A percentile compares a stretch with the other conserved stretches of the same genome.
These are phyloP conservation scores for Durusdinium trenchii DNA, from an alignment of 73 alveolate species.

Conservation along the genomic window DNA sequence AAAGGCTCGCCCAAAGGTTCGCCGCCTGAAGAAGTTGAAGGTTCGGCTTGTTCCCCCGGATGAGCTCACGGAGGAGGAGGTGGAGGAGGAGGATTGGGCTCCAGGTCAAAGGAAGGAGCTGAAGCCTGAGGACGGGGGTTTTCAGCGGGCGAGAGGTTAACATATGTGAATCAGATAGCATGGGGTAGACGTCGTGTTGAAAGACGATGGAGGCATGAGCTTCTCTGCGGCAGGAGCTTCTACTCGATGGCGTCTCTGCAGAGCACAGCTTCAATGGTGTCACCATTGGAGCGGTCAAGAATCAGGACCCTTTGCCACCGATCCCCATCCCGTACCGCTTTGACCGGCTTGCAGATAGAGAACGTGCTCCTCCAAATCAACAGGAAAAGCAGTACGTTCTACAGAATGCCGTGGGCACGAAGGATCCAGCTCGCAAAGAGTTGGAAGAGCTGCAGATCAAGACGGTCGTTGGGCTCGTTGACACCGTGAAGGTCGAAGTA, in stretches of 20 bases:
- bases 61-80: neutral
- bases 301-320: neutral
- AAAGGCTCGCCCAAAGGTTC: too few species aligned
- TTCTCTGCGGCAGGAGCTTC: too few species aligned
- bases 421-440: neutral
- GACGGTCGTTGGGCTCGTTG: slow-evolving; percentile 28
- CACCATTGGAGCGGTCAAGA: neutral
- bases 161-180: too few species aligned
- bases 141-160: too few species aligned
- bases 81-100: neutral
- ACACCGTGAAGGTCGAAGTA: neutral
- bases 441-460: slow-evolving; percentile 17
- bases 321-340: neutral
- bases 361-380: neutral
- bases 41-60: neutral
- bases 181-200: too few species aligned
- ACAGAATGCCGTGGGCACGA: neutral
- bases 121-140: neutral
- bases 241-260: neutral
- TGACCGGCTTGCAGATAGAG: neutral
- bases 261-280: neutral
- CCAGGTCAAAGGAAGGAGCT: neutral
- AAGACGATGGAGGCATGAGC: too few species aligned
- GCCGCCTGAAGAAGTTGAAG: too few species aligned
- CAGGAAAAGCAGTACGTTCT: neutral